phyloP scores from a whole-genome alignment of 148 eudicot genomes.

The Diospyros lotus region DNA sequence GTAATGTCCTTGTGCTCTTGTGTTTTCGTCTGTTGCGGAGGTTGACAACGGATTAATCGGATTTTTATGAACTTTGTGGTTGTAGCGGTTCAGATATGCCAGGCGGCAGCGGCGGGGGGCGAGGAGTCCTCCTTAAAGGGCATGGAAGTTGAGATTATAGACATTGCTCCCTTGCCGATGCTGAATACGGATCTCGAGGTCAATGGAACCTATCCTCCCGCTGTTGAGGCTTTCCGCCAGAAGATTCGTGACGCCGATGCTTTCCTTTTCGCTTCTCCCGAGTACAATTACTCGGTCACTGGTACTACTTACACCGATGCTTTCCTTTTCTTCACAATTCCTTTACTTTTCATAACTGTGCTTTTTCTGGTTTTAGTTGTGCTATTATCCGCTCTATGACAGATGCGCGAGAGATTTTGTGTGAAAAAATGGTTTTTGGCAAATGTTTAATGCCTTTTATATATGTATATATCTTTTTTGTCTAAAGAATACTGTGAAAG shows the following conservation, averaged over 20 bases:
- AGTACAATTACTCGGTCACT: slow-evolving; percentile 80
- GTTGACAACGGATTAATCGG: not conserved
- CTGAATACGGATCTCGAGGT: slow-evolving; percentile 83
- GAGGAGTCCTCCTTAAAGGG: slow-evolving; percentile 14
- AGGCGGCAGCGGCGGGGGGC: too few species aligned
- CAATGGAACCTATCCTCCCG: slow-evolving; percentile 52
- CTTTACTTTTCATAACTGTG: too few species aligned
- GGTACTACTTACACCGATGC: slow-evolving; percentile 24
- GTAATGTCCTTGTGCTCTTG: slow-evolving; percentile 15
- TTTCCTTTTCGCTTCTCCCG: slow-evolving; percentile 81
- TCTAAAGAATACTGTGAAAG: too few species aligned
- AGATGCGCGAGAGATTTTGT: too few species aligned
- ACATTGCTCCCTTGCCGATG: too few species aligned
- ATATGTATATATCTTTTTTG: too few species aligned
- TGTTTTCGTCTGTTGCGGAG: not conserved
- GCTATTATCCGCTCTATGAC: too few species aligned
- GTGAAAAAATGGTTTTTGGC: too few species aligned
- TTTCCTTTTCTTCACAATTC: not conserved
- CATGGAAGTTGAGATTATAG: too few species aligned
- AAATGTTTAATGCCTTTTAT: too few species aligned
- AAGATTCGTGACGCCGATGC: slow-evolving; percentile 71
- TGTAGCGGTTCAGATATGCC: slow-evolving; percentile 50
- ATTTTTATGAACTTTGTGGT: not conserved
- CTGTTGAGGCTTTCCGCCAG: slow-evolving; percentile 65
- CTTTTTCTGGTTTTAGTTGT: too few species aligned